These are phyloP conservation scores for Pseudonitzschia multiseries DNA, from an alignment of 108 stramenopile genomes.

Conservation along the genomic window DNA sequence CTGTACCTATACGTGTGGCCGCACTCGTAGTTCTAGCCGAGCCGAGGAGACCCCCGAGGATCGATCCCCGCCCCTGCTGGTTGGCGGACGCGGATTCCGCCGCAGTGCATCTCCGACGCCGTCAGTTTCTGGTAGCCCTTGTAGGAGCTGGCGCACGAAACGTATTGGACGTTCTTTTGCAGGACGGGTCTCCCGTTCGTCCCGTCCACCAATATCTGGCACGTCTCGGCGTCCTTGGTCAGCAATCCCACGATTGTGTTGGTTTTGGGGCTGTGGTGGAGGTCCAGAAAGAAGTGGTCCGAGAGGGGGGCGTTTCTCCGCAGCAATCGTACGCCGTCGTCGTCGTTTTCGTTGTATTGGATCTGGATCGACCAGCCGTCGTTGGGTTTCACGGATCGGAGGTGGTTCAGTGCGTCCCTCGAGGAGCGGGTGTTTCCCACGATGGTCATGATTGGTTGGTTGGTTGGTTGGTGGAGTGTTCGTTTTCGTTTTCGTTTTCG, in stretches of 20 bases:
- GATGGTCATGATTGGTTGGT: background rate
- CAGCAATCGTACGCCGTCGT: slow-evolving; percentile 35
- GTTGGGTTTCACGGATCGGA: slow-evolving; percentile 48
- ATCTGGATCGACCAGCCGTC: slow-evolving; percentile 62
- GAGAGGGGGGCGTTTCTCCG: slow-evolving; percentile 46
- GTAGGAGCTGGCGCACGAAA: background rate
- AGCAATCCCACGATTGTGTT: slow-evolving; percentile 32
- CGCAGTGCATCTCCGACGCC: no score
- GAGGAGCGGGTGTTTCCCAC: slow-evolving; percentile 17
- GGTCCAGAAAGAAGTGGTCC: slow-evolving; percentile 32
- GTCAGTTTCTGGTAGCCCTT: background rate
- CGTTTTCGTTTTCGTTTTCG: no score
- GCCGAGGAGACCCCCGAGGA: background rate
- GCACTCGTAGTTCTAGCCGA: background rate
- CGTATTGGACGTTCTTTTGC: background rate
- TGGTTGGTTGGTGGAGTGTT: no score
- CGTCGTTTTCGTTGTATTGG: background rate
- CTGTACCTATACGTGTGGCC: background rate
- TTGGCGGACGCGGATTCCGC: no score
- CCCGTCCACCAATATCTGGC: slow-evolving; percentile 32
- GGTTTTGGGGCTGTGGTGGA: slow-evolving; percentile 24
- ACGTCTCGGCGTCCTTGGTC: slow-evolving; percentile 20
- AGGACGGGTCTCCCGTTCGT: slow-evolving; percentile 13
- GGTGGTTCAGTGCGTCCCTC: slow-evolving; percentile 44
- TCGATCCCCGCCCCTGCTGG: background rate